These are phyloP conservation scores for Clavispora vitiphila DNA, from an alignment of 805 yeast species.

Conservation along the genomic window DNA sequence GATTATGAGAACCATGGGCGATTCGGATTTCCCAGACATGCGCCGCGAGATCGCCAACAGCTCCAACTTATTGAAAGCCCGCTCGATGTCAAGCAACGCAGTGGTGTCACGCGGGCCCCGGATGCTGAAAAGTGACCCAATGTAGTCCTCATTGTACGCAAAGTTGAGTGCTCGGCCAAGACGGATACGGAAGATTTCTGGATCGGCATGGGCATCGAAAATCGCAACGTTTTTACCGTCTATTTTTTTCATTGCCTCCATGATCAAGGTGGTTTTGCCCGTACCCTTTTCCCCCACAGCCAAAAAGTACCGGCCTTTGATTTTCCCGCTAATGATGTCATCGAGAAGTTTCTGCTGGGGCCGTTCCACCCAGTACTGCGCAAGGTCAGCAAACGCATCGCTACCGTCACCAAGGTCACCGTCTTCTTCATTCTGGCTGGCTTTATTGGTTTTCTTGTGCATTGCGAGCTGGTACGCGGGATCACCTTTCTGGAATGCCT, in stretches of 20 bases:
- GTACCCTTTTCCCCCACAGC: constrained; percentile 84
- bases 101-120: constrained; percentile 84
- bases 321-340: constrained; percentile 59
- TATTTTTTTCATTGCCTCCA: constrained; percentile 64
- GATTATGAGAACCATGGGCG: constrained; percentile 65
- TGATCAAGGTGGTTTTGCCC: constrained; percentile 72
- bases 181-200: constrained; percentile 73
- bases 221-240: constrained; percentile 62
- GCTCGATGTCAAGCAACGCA: constrained; percentile 72
- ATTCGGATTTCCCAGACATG: constrained; percentile 27
- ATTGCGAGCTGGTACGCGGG: constrained; percentile 56
- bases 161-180: constrained; percentile 72
- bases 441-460: constrained; percentile 40
- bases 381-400: constrained; percentile 22
- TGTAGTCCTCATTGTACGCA: constrained; percentile 73
- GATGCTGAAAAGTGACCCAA: constrained; percentile 75
- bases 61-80: constrained; percentile 74
- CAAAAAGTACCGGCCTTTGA: constrained; percentile 63
- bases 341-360: constrained; percentile 63
- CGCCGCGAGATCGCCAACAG: constrained; percentile 57
- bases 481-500: constrained; percentile 65
- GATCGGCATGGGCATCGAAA: constrained; percentile 81
- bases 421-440: constrained; percentile 10
- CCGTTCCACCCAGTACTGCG: constrained; percentile 57
- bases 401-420: constrained; percentile 5